These are phyloP conservation scores for Breviolum minutum DNA, from an alignment of 73 alveolate species.

Conservation along the genomic window DNA sequence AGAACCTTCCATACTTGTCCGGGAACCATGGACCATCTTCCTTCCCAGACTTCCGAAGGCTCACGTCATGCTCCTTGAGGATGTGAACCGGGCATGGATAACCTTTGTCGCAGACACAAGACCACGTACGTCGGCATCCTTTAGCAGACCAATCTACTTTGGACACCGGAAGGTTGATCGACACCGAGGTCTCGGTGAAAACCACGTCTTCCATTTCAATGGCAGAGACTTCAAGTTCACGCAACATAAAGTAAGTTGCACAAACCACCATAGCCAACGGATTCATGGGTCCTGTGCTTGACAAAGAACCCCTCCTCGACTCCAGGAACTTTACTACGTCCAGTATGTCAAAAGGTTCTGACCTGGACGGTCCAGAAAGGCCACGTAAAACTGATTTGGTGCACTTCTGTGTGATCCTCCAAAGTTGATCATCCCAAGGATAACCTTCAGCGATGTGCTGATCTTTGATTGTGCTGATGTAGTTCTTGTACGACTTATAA, in stretches of 20 bases:
- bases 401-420: not conserved
- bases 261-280: not conserved
- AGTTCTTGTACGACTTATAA: slow-evolving; percentile 17
- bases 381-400: not conserved
- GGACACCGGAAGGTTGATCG: not conserved
- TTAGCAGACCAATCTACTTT: slow-evolving; percentile 21
- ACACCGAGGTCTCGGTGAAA: not conserved
- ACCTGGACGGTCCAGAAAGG: not conserved
- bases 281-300: not conserved
- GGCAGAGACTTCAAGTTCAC: not conserved
- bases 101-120: not conserved
- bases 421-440: not conserved
- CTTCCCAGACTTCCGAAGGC: not conserved
- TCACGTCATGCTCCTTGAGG: not conserved
- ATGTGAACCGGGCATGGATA: not conserved
- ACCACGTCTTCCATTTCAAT: not conserved
- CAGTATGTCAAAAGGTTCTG: not conserved
- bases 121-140: not conserved
- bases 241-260: not conserved
- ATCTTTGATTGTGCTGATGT: not conserved
- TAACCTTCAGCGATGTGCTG: not conserved
- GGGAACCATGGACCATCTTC: not conserved
- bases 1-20: not conserved
- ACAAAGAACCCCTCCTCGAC: too few relatives aligned
- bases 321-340: not conserved